phyloP scores from a whole-genome alignment of 2,329 filamentous ascomycete species.

The Sclerotinia trifoliorum region DNA sequence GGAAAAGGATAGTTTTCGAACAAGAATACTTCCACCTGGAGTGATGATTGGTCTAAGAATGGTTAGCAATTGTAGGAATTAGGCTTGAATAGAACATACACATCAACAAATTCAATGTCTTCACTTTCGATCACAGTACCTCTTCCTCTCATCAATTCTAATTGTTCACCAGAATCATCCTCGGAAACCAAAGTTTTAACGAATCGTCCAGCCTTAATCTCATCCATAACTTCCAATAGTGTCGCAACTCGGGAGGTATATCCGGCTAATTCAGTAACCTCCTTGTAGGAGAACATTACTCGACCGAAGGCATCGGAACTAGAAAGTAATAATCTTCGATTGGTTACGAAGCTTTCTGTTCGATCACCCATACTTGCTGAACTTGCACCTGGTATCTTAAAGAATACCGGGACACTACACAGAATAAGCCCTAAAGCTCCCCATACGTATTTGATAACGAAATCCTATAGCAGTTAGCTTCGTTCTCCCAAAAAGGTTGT shows the following conservation, averaged over 20 bases:
- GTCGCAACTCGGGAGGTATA: slow-evolving; percentile 92
- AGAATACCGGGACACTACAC: slow-evolving; percentile 93
- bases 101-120: slow-evolving; percentile 80
- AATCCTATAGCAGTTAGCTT: slow-evolving; percentile 55
- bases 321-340: slow-evolving; percentile 84
- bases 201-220: slow-evolving; percentile 85
- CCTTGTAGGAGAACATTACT: slow-evolving; percentile 97
- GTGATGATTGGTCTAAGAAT: slow-evolving; percentile 76
- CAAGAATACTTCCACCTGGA: slow-evolving; percentile 90
- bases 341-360: slow-evolving; percentile 84
- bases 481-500: not conserved
- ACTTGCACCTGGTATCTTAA: slow-evolving; percentile 74
- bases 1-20: slow-evolving; percentile 81
- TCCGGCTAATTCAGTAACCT: slow-evolving; percentile 92
- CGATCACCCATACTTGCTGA: slow-evolving; percentile 63
- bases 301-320: slow-evolving; percentile 95
- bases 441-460: slow-evolving; percentile 99
- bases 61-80: slow-evolving; percentile 25
- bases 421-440: slow-evolving; percentile 86
- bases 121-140: slow-evolving; percentile 79
- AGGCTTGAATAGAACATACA: slow-evolving; percentile 51
- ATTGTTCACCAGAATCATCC: slow-evolving; percentile 76
- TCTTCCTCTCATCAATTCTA: slow-evolving; percentile 76
- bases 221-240: slow-evolving; percentile 89
- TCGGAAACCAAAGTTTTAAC: slow-evolving; percentile 96